Base-by-base conservation (phyloP, 202 grass and related monocot species). In the Alloteropsis angusta region DNA sequence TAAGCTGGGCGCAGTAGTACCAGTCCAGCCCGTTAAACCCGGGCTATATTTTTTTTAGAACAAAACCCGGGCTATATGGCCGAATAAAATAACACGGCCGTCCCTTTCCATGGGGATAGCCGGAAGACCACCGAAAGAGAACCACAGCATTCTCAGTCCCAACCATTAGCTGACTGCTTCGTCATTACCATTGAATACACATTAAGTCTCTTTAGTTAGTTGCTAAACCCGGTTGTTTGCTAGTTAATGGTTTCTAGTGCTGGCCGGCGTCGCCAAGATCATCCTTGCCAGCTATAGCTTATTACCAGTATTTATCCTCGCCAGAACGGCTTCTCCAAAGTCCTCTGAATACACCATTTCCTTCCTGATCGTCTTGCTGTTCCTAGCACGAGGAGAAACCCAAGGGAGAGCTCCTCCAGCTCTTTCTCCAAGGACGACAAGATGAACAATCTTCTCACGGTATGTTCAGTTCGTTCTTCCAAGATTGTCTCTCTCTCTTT, bases 401-500 rank as follows among this genome's bases (percentile, higher is more conserved):
- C 13, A 50, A 28, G 58, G 14, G 45, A 49, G 19, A 45, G 14
- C 16, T 50, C 15, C 35, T 41, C 69, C 12, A 14, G 28, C 59
- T 41, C 72, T n/a, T 72, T 48, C 46, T 41, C n/a, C 8, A 2
- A 1, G 5, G 17, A 78, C 45, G 25, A 49, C 66, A 71, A 50
- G 65, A 89, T 92, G 90, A 89, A 89, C 71, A 80, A 89, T 72
- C 86, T 92, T 81, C 80, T 92, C 26, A 84, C 76, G 72, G 90
- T 92, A 89, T 71, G 46, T 26, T 7, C 46, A 68, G n/a, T 22
- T 68, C 56, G 17, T 65, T 19, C 70, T 39, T 15, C 10, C 37
- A 7, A 28, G 25, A 61, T 84, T 17, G 6, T 39, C 34, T 57
- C n/a, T 73, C 8, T 17, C 17, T 25, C 0, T 30, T 66, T 25